Base-by-base conservation (phyloP, 495 filamentous ascomycete species). In the Ascobolus immersus region DNA sequence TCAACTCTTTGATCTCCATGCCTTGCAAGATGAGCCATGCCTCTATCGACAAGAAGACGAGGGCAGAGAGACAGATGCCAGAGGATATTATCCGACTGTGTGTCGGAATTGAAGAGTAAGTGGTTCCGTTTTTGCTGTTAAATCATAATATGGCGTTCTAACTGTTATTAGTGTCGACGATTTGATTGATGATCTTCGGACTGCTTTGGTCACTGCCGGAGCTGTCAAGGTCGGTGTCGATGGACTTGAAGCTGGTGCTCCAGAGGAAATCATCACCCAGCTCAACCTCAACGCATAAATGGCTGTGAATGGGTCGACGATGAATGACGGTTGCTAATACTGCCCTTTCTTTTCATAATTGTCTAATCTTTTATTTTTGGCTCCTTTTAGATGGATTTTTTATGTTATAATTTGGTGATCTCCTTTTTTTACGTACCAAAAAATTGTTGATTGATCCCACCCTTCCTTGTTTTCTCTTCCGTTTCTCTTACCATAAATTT, bases 1-100 rank as follows among this genome's bases (percentile, higher is more conserved):
- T 96, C 28, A 96, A 96, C 55, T 86, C 77, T 55, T 52, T 96
- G 54, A 96, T 96, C 53, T 91, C 80, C 55, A 91, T 96, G 86
- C 86, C 86, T 8, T 96, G 86, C 47, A 20, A n/a, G 39, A 96
- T 96, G 86, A 94, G 89, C 54, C 86, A 96, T 58, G 86, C 86
- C 14, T 92, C 81, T 49, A 96, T 96, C 51, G 89, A 94, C 52
- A 76, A 74, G 39, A 84, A 86, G 61, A 92, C 82, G 36, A 62
- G 86, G 44, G 57, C 65, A 48, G 84, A 96, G 56, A 63, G 86
- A 42, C 69, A 73, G 32, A 72, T 96, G 67, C 86, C 86, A 12
- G 86, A 96, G 55, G 86, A 96, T 54, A 69, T 96, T 27, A 93
- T 96, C 37, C 59, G 86, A 35, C 53, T 96, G 39, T 96, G 86